A percentile compares a stretch with the other conserved stretches of the same genome.
Conservation (phyloP, 2,329 filamentous ascomycete genomes). For the Epichloe coenophiala region DNA sequence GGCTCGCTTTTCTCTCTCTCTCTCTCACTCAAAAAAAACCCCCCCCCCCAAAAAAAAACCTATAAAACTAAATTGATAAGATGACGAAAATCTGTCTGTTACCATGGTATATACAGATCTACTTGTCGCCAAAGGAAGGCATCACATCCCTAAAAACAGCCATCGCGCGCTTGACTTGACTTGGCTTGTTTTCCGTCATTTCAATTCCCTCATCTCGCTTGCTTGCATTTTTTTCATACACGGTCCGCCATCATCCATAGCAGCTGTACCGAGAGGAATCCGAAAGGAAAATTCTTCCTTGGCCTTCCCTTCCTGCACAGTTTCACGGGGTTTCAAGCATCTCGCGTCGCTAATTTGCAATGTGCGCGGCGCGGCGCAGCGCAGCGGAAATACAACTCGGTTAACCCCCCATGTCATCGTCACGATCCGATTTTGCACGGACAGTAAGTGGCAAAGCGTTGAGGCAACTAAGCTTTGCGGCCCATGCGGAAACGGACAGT, state of each 20-base stretch:
- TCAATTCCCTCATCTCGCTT: not conserved
- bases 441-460: not conserved
- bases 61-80: not conserved
- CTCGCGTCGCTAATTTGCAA: not conserved
- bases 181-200: not conserved
- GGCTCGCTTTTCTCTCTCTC: too few relatives aligned
- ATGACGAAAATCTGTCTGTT: not conserved
- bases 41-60: too few relatives aligned
- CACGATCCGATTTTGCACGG: not conserved
- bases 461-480: slow-evolving; percentile 10
- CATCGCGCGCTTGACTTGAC: not conserved
- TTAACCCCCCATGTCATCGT: not conserved
- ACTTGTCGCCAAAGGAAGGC: not conserved
- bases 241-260: not conserved
- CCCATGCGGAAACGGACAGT: slow-evolving; percentile 51
- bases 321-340: too few relatives aligned
- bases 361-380: not conserved
- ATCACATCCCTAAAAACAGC: not conserved
- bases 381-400: too few relatives aligned
- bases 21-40: too few relatives aligned
- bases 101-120: not conserved
- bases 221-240: not conserved
- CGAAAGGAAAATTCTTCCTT: not conserved
- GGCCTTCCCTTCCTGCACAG: not conserved
- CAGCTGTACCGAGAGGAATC: not conserved